phyloP scores from a whole-genome alignment of 306 rosid genomes.

The Cercis canadensis region DNA sequence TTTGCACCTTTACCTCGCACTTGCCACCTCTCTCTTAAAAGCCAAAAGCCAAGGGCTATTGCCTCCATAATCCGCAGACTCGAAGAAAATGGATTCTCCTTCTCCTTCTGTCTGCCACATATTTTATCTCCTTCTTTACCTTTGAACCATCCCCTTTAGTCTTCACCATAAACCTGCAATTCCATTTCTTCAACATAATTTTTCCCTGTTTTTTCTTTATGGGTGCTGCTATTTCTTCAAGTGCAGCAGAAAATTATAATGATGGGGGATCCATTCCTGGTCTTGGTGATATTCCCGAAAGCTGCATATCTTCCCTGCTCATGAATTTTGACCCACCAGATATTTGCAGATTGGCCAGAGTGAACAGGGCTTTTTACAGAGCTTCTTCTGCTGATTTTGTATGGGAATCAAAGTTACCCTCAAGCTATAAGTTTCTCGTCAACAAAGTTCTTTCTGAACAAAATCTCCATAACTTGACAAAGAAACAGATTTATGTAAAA shows the following conservation, averaged over 20 bases:
- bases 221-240: slow-evolving; percentile 66
- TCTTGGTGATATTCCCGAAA: slow-evolving; percentile 75
- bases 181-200: background rate
- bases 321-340: slow-evolving; percentile 67
- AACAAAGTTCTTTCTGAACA: slow-evolving; percentile 38
- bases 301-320: slow-evolving; percentile 62
- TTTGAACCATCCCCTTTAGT: slow-evolving; percentile 18
- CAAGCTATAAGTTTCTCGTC: slow-evolving; percentile 52
- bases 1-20: too few relatives aligned
- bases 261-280: slow-evolving; percentile 36
- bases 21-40: too few relatives aligned
- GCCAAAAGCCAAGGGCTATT: background rate
- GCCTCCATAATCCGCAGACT: slow-evolving; percentile 4
- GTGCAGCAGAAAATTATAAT: background rate
- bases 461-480: slow-evolving; percentile 32
- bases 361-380: slow-evolving; percentile 58
- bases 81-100: slow-evolving; percentile 38
- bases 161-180: background rate
- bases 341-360: slow-evolving; percentile 67
- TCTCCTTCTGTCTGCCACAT: slow-evolving; percentile 36
- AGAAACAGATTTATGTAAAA: slow-evolving; percentile 66
- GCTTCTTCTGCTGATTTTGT: slow-evolving; percentile 78
- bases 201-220: slow-evolving; percentile 34
- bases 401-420: slow-evolving; percentile 80
- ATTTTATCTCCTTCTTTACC: slow-evolving; percentile 47